Evolutionary conservation across 495 filamentous ascomycete species (phyloP).

Genomic region (Wilcoxina mikolae): DNA sequence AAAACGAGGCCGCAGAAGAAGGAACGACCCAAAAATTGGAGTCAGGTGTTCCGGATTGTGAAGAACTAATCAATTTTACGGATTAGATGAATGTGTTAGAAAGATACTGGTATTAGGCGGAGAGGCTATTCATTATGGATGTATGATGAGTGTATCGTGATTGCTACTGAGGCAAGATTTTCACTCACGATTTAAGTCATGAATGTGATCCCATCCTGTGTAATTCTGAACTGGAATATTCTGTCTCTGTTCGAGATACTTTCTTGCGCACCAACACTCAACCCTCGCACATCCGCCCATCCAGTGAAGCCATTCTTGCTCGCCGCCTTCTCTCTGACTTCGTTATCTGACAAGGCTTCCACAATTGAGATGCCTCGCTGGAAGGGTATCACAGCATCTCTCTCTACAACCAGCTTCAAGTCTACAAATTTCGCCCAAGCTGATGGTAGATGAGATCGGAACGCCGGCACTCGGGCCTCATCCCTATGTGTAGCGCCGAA

Average conservation of each 20-base stretch:
- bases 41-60: too few relatives aligned
- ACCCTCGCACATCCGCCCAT: not conserved
- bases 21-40: too few relatives aligned
- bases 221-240: not conserved
- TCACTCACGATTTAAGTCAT: not conserved
- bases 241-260: not conserved
- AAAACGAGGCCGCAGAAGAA: too few relatives aligned
- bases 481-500: not conserved
- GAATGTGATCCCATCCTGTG: not conserved
- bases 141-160: not conserved
- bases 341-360: not conserved
- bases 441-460: not conserved
- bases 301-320: not conserved
- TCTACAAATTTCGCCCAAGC: not conserved
- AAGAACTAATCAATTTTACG: not conserved
- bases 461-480: not conserved
- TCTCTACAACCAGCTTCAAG: not conserved
- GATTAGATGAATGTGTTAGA: not conserved
- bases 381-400: not conserved
- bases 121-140: not conserved
- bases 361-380: not conserved
- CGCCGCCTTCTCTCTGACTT: not conserved
- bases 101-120: not conserved
- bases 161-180: not conserved
- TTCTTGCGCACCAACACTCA: not conserved